phyloP scores from a whole-genome alignment of 345 rosid species.

The Abelmoschus esculentus region DNA sequence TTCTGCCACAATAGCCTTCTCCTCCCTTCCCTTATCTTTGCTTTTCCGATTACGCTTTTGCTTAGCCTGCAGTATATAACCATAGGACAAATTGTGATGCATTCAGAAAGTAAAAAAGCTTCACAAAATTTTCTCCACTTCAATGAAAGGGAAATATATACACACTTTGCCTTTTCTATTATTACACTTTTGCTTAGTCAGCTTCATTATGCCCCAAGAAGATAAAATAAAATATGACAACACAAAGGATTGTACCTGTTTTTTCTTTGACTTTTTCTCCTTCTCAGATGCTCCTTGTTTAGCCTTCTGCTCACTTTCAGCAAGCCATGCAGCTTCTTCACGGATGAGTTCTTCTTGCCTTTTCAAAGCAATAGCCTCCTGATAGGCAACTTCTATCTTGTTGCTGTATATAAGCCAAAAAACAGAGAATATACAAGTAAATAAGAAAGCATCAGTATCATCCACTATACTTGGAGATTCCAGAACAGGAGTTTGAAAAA shows the following conservation, averaged over 20 bases:
- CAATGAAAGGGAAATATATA: not conserved
- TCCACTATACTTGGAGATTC: not conserved
- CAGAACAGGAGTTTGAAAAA: not conserved
- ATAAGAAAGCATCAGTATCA: not conserved
- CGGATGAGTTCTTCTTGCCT: conserved; percentile 96
- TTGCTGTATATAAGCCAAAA: conserved; percentile 41
- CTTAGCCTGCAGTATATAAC: conserved; percentile 49
- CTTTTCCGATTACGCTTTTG: conserved; percentile 75
- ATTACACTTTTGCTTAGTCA: not conserved
- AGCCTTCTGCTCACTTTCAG: conserved; percentile 74
- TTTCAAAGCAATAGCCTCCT: conserved; percentile 86
- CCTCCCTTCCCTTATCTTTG: conserved; percentile 71
- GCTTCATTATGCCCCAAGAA: not conserved
- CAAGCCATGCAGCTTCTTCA: conserved; percentile 82
- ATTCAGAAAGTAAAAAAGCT: not conserved
- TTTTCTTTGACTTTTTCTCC: conserved; percentile 87
- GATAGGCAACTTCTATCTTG: conserved; percentile 84
- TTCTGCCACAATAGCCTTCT: conserved; percentile 25
- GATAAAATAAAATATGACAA: not conserved
- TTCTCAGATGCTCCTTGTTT: conserved; percentile 59
- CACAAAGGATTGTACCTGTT: conserved; percentile 43
- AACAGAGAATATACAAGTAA: not conserved
- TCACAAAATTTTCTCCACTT: not conserved
- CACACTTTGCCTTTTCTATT: not conserved
- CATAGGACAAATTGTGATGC: not conserved